These are phyloP conservation scores for Solanum virginianum DNA, from an alignment of 257 asterid genomes.

Conservation along the genomic window DNA sequence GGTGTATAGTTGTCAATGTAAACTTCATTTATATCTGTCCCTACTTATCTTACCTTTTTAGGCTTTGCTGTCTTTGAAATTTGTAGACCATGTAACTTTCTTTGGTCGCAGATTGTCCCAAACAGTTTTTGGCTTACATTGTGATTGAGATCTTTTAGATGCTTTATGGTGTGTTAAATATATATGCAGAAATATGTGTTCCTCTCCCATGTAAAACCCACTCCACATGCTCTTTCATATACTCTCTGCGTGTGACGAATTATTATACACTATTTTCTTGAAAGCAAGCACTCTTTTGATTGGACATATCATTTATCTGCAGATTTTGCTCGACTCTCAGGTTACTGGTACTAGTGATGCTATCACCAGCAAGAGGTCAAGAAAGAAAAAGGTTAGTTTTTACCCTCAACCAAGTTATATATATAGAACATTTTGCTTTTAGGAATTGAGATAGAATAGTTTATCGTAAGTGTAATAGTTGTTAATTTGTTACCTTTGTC, in stretches of 20 bases:
- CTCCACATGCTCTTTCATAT: neutral
- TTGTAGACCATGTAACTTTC: neutral
- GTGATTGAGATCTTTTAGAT: neutral
- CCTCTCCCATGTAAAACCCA: neutral
- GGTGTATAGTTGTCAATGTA: neutral
- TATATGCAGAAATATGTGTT: neutral
- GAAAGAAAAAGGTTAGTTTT: conserved; percentile 46
- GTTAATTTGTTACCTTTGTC: no score
- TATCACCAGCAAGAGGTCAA: conserved; percentile 30
- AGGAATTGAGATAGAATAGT: neutral
- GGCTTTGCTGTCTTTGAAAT: neutral
- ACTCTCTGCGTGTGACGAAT: neutral
- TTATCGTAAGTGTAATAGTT: neutral
- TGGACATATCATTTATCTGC: neutral
- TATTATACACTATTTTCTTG: neutral
- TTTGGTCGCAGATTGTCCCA: neutral
- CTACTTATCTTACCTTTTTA: neutral
- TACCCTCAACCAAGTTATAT: neutral
- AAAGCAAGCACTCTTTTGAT: neutral
- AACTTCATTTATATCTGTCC: neutral
- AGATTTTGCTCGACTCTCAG: conserved; percentile 13
- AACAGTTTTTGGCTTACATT: neutral
- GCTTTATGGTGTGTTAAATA: neutral
- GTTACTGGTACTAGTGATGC: conserved; percentile 19
- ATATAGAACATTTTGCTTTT: neutral